Conservation (phyloP, 2,329 filamentous ascomycete genomes). For the Ceratocystis cubensis region DNA sequence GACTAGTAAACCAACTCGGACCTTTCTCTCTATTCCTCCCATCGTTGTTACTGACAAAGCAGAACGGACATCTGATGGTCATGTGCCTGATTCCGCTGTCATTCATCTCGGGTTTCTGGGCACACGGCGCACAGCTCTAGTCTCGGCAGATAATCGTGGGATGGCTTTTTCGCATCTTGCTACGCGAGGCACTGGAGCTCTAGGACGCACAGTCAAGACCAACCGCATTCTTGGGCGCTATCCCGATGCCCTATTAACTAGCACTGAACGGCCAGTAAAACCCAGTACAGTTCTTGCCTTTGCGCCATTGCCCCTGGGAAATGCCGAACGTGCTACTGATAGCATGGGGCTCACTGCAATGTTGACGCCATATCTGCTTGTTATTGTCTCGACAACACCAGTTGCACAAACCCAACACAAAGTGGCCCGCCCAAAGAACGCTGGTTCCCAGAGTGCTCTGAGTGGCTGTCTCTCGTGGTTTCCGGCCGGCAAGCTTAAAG, state of each 20-base stretch:
- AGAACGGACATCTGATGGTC: constrained; percentile 52
- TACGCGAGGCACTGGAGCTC: constrained; percentile 73
- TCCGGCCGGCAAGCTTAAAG: constrained; percentile 83
- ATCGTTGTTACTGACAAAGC: constrained; percentile 53
- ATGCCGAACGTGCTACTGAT: constrained; percentile 80
- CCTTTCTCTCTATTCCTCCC: constrained; percentile 77
- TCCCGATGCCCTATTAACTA: constrained; percentile 51
- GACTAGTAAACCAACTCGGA: constrained; percentile 63
- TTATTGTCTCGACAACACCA: constrained; percentile 94
- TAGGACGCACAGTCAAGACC: constrained; percentile 77
- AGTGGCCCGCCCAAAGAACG: constrained; percentile 76
- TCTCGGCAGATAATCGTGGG: constrained; percentile 85
- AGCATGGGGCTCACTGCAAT: constrained; percentile 83
- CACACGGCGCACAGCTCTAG: constrained; percentile 81
- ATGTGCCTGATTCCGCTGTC: constrained; percentile 63
- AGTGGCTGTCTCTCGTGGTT: constrained; percentile 96
- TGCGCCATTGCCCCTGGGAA: constrained; percentile 80
- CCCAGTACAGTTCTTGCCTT: constrained; percentile 93
- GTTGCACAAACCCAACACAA: constrained; percentile 96
- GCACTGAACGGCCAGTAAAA: constrained; percentile 56
- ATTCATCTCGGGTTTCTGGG: constrained; percentile 91
- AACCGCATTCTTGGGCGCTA: constrained; percentile 86
- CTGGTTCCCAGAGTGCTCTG: constrained; percentile 78
- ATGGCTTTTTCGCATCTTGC: constrained; percentile 99
- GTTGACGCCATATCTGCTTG: constrained; percentile 85